These are phyloP conservation scores for Hanseniaspora nectarophila DNA, from an alignment of 805 yeast genomes.

Conservation along the genomic window DNA sequence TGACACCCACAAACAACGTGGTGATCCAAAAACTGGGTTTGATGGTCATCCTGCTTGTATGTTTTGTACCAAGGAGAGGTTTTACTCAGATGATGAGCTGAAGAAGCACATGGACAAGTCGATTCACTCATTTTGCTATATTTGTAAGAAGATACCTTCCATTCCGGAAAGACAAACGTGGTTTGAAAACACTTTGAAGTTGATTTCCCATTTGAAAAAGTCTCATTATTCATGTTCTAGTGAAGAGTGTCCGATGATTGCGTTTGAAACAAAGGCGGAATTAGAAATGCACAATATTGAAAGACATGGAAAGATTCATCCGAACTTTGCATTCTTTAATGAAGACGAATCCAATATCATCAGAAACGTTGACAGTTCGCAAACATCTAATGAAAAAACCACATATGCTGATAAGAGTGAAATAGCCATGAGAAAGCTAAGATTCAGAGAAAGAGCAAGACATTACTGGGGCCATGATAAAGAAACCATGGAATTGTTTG, in stretches of 20 bases:
- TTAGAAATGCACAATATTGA: constrained; percentile 76
- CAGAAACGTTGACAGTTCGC: constrained; percentile 8
- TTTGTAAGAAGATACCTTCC: constrained; percentile 61
- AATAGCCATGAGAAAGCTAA: constrained; percentile 37
- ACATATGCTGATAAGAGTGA: constrained; percentile 39
- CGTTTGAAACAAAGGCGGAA: constrained; percentile 75
- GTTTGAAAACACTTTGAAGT: constrained; percentile 61
- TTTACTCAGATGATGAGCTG: constrained; percentile 81
- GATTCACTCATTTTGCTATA: constrained; percentile 75
- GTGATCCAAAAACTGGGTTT: constrained; percentile 62
- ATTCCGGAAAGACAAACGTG: constrained; percentile 44
- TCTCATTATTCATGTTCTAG: constrained; percentile 72
- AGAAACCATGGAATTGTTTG: constrained; percentile 38
- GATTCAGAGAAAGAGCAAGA: constrained; percentile 76
- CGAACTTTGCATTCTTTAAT: constrained; percentile 15
- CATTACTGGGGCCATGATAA: constrained; percentile 54
- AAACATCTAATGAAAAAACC: constrained; percentile 36
- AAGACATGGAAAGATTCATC: constrained; percentile 41
- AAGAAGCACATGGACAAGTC: constrained; percentile 62
- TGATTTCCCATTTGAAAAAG: constrained; percentile 60
- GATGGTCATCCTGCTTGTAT: constrained; percentile 81
- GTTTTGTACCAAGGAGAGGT: constrained; percentile 61
- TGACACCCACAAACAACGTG: constrained; percentile 56
- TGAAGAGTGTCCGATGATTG: constrained; percentile 78
- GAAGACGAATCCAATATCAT: constrained; percentile 8